Base-by-base conservation (phyloP, 2,329 filamentous ascomycete genomes). In the Claviceps cyperi region DNA sequence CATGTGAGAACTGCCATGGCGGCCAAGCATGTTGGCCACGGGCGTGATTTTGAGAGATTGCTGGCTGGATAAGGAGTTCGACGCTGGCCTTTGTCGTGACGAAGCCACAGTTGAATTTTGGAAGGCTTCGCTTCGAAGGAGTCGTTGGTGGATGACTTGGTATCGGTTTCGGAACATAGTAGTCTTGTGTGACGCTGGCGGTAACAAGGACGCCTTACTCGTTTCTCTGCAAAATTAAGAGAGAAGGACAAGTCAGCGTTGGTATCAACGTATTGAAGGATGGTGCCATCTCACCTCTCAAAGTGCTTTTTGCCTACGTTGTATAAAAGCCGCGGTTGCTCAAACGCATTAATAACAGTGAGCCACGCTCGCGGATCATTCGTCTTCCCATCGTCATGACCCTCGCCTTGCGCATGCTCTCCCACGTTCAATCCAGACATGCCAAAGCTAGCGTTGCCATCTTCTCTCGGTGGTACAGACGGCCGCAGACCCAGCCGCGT, bases 71-170 rank as follows among this genome's bases (percentile, higher is more conserved):
- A 77, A 72, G 7, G 80, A 80, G 40, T 77, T 74, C 54, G 74
- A 74, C 2, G 82, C 66, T 1, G 75, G 71, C n/a, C 68, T 66
- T 47, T 69, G 64, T 46, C 74, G 75, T 14, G 76, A 74, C 2
- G 76, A 75, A 7, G 83, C 78, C 50, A 94, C 81, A 19, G 84
- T 75, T 1, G 89, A 88, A 19, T 81, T 81, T 64, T 96, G 90
- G 59, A 98, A 98, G 19, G 86, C 83, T 65, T 96, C 89, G 62
- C 96, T 96, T 46, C 92, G 83, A 40, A 97, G 77, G 17, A 97
- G 77, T 17, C 92, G 83, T 64, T 97, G 91, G 63, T 96, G 86
- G 47, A 97, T 84, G 50, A 97, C 77, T 59, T 95, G 85, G 64
- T 94, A 97, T 54, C 90, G 79, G 63, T 96, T 90, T 56, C 89